Evolutionary conservation across 495 filamentous ascomycete genomes (phyloP), one percentile per base, ranked within the genome.

Genomic region (Friedmanniomyces simplex): DNA sequence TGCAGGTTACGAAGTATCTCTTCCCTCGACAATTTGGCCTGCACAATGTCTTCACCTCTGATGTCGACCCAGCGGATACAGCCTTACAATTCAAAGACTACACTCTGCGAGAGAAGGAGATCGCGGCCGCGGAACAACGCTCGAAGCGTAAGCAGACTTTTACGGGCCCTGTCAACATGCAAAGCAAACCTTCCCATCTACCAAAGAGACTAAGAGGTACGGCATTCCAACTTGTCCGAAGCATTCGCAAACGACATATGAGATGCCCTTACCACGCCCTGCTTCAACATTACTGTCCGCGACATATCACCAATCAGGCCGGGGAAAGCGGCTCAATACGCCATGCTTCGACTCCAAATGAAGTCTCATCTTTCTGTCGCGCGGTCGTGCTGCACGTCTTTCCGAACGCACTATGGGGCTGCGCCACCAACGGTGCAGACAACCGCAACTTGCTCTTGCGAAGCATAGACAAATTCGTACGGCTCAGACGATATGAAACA

Each of bases 21-120:
- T 98, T 98, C 61, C 93, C 93, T 30, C 77, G 85, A 20, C 89
- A 97, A 67, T 96, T 95, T 66, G 81, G 82, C 2, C 73, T 98
- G 13, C 87, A 91, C 62, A 98, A 96, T 71, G 88, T 85, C n/a
- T 96, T 97, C 63, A 87, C 86, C 0, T 82, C 80, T 0, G 67
- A 72, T 12, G 73, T 85, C 14, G 78, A 91, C 63, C 67, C 64
- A 16, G 79, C 70, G 28, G 80, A 89, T 58, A 89, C 82, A 0
- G 72, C 76, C 0, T 83, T 88, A 50, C 76, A 77, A 30, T 82
- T 90, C 62, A 91, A 88, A 61, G 87, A 93, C 66, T 91, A 91
- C 62, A 87, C 84, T 1, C 68, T 87, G 6, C 79, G 91, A 25
- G 93, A 96, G 65, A 76, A 87, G 26, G 91, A 96, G 60, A 95